Evolutionary conservation across 768 basidiomycete species (phyloP).

Genomic region (Tylopilus vinaceipallidus): DNA sequence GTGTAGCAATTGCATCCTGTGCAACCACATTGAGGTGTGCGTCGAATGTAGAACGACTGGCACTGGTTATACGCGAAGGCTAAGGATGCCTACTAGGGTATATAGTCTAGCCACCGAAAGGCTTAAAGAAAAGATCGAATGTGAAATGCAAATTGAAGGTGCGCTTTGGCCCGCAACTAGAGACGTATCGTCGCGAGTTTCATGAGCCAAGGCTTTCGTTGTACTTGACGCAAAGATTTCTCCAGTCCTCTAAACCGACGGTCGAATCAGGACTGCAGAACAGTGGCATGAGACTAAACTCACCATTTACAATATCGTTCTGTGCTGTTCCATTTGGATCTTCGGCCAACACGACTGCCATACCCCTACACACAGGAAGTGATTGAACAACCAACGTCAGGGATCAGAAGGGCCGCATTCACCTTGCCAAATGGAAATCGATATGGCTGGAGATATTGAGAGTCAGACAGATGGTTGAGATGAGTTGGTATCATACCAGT

Average conservation of each 20-base stretch:
- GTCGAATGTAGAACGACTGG: no score
- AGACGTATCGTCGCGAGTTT: no score
- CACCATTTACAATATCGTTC: constrained; percentile 16
- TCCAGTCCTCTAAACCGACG: constrained; percentile 14
- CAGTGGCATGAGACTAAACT: not conserved
- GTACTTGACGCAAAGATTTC: constrained; percentile 20
- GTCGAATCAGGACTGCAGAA: not conserved
- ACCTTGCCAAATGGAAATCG: constrained; percentile 25
- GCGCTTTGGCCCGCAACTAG: no score
- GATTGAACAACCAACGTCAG: constrained; percentile 30
- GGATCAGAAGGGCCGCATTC: not conserved
- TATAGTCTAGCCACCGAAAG: no score
- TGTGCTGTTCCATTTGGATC: constrained; percentile 26
- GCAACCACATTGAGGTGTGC: no score
- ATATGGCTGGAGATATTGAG: constrained; percentile 21
- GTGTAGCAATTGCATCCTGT: no score
- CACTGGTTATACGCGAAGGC: no score
- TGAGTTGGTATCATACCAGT: constrained; percentile 13
- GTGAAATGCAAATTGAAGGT: no score
- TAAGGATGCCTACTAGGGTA: no score
- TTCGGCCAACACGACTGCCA: constrained; percentile 42
- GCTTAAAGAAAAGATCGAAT: no score
- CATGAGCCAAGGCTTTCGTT: no score
- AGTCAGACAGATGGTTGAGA: not conserved
- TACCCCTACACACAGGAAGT: constrained; percentile 41